Percentiles rank a stretch among this genome's conserved stretches.
phyloP scores from a whole-genome alignment of 2,329 filamentous ascomycete genomes.

The Ophiocordyceps camponoti-rufipedis region DNA sequence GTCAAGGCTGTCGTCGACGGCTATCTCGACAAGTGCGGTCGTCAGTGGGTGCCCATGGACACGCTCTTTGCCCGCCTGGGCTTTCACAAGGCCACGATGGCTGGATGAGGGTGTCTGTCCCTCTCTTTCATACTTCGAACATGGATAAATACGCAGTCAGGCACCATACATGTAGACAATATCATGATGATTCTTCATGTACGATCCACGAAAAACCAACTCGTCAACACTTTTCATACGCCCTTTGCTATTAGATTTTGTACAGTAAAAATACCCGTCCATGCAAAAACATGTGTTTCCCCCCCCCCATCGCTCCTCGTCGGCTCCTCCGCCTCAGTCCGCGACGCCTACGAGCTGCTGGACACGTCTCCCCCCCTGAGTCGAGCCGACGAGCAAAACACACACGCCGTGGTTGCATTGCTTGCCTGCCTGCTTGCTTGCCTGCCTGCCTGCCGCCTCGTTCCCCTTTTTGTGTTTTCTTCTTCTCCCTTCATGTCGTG shows the following conservation, averaged over 20 bases:
- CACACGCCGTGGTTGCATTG: too few relatives aligned
- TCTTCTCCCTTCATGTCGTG: not conserved
- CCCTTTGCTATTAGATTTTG: constrained; percentile 8
- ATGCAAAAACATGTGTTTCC: not conserved
- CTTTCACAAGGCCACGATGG: constrained; percentile 18
- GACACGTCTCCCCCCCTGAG: too few relatives aligned
- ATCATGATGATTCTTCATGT: not conserved
- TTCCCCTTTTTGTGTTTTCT: too few relatives aligned
- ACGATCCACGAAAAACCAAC: not conserved
- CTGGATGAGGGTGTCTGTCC: not conserved
- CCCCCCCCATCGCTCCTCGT: not conserved
- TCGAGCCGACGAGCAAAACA: too few relatives aligned
- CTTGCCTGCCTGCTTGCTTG: too few relatives aligned
- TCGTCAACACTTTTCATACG: not conserved
- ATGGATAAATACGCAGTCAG: too few relatives aligned
- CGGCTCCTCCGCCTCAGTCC: not conserved
- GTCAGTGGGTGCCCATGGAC: constrained; percentile 91
- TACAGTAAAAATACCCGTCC: constrained; percentile 6
- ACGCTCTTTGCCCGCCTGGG: constrained; percentile 57
- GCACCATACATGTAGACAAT: not conserved
- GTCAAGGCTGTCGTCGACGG: constrained; percentile 60
- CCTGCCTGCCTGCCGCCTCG: too few relatives aligned
- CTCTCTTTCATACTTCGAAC: not conserved
- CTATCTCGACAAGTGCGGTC: constrained; percentile 77
- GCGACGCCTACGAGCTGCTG: too few relatives aligned